These are phyloP conservation scores for Gomphus bonarii DNA, from an alignment of 1,284 basidiomycete genomes.

Conservation along the genomic window DNA sequence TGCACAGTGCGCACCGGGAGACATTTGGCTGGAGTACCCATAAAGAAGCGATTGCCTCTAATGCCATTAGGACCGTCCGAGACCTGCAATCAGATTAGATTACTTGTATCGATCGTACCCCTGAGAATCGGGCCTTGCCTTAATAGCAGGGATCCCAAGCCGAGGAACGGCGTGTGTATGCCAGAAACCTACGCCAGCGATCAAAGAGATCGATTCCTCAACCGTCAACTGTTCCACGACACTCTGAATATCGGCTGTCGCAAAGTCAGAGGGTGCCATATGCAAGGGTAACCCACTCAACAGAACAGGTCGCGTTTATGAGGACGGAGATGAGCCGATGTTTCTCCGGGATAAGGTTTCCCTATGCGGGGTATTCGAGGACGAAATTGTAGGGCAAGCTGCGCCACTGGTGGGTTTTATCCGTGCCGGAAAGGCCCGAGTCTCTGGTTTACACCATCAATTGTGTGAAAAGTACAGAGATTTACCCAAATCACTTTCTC, in stretches of 20 bases:
- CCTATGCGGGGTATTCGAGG: too few species aligned
- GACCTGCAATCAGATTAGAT: too few species aligned
- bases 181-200: constrained; percentile 69
- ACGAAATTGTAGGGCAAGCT: too few species aligned
- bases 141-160: constrained; percentile 60
- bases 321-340: not conserved
- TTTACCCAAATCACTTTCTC: too few species aligned
- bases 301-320: not conserved
- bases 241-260: constrained; percentile 46
- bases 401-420: too few species aligned
- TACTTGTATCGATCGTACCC: too few species aligned
- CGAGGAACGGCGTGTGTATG: constrained; percentile 56
- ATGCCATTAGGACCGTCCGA: constrained; percentile 55
- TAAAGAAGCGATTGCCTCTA: constrained; percentile 56
- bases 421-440: too few species aligned
- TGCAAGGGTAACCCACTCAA: not conserved
- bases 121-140: constrained; percentile 29
- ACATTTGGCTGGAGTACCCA: constrained; percentile 51
- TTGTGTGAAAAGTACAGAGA: too few species aligned
- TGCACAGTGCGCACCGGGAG: constrained; percentile 36
- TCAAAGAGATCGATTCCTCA: constrained; percentile 60
- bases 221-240: constrained; percentile 56
- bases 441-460: too few species aligned
- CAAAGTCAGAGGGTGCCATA: constrained; percentile 63
- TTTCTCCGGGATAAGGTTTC: not conserved